A percentile compares a stretch with the other conserved stretches of the same genome.
These are phyloP conservation scores for Tillandsia fasciculata DNA, from an alignment of 176 grass and related monocot genomes.

Conservation along the genomic window DNA sequence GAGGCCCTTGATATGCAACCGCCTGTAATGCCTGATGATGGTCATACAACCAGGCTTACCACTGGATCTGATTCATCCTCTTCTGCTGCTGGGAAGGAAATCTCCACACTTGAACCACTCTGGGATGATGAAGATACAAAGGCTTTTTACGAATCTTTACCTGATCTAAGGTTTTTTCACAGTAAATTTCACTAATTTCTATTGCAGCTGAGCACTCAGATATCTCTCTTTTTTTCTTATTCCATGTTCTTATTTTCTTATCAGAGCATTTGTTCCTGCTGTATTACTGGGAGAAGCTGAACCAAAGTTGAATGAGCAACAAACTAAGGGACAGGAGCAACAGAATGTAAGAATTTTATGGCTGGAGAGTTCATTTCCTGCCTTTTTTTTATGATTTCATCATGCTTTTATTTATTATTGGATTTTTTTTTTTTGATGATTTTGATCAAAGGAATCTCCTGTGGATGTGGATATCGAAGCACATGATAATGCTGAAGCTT, in stretches of 20 bases:
- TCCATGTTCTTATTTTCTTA: constrained; percentile 16
- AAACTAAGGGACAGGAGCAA: constrained; percentile 61
- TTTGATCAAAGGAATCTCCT: constrained; percentile 40
- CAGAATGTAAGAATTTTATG: constrained; percentile 63
- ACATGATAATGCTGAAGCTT: constrained; percentile 44
- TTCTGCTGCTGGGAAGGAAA: constrained; percentile 53
- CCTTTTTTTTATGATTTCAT: background rate
- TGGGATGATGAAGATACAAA: constrained; percentile 99
- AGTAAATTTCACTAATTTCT: constrained; percentile 4
- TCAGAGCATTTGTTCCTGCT: constrained; percentile 96
- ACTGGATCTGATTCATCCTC: constrained; percentile 57
- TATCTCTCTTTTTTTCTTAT: constrained; percentile 11
- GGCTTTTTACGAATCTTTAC: constrained; percentile 92
- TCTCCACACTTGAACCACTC: constrained; percentile 69
- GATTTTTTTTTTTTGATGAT: constrained; percentile 25
- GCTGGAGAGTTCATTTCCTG: background rate
- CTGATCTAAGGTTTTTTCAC: constrained; percentile 70
- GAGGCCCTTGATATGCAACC: constrained; percentile 95
- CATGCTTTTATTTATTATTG: constrained; percentile 10
- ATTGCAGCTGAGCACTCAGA: background rate
- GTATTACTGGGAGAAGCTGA: constrained; percentile 91
- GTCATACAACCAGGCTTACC: constrained; percentile 80
- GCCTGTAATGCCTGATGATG: constrained; percentile 95
- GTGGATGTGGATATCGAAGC: constrained; percentile 53
- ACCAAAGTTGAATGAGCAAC: constrained; percentile 69